These are phyloP conservation scores for Botrytis aclada DNA, from an alignment of 2,329 filamentous ascomycete genomes.

Conservation along the genomic window DNA sequence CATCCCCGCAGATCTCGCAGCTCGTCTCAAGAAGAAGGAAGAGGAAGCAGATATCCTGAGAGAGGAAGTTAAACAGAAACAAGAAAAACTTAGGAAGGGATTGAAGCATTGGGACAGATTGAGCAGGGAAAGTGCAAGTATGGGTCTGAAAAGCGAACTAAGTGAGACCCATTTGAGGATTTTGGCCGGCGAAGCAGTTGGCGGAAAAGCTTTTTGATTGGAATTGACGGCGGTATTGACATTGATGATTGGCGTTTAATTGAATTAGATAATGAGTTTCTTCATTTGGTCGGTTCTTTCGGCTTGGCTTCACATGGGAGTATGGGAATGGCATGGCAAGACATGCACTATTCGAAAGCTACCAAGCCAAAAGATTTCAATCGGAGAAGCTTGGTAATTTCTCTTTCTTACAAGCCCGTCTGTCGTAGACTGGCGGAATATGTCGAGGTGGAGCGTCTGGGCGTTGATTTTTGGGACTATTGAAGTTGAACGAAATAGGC, in stretches of 20 bases:
- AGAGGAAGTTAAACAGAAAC: constrained; percentile 34
- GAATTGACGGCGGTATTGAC: neutral
- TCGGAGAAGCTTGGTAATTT: neutral
- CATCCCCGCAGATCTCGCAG: constrained; percentile 32
- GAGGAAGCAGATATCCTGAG: constrained; percentile 37
- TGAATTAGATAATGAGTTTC: neutral
- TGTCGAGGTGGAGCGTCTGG: neutral
- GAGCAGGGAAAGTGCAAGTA: constrained; percentile 31
- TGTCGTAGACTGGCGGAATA: neutral
- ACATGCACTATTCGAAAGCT: neutral
- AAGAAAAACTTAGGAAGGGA: constrained; percentile 35
- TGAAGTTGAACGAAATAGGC: neutral
- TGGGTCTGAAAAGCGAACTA: constrained; percentile 36
- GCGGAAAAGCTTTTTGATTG: constrained; percentile 37
- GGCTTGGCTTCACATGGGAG: neutral
- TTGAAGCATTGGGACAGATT: constrained; percentile 37
- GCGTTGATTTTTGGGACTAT: neutral
- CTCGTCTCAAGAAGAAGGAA: constrained; percentile 35
- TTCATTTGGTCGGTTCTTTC: neutral
- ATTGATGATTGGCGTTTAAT: neutral
- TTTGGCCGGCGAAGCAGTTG: constrained; percentile 38
- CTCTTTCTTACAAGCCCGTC: neutral
- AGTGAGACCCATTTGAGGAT: constrained; percentile 38
- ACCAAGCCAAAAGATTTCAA: constrained; percentile 5
- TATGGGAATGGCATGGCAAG: neutral